Conservation (phyloP, 331 rosid genomes). For the Malus hybrid region DNA sequence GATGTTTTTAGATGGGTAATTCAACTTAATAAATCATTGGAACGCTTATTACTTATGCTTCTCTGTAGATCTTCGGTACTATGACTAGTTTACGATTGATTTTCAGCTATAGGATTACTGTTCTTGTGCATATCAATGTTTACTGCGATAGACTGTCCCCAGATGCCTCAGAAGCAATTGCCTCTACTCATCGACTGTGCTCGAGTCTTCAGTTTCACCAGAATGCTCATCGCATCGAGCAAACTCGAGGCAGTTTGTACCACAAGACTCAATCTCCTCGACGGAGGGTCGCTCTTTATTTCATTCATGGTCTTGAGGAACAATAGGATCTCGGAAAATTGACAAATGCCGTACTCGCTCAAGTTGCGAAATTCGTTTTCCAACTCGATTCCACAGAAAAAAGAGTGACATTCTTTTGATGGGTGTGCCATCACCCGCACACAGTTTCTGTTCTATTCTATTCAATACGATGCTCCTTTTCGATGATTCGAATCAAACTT, state of each 20-base stretch:
- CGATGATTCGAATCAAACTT: too few species aligned
- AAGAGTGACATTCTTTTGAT: conserved; percentile 13
- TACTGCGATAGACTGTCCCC: conserved; percentile 29
- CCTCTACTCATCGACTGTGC: conserved; percentile 60
- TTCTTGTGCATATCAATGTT: conserved; percentile 1
- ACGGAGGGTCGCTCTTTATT: conserved; percentile 30
- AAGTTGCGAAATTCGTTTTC: conserved; percentile 48
- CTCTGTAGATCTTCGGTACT: background rate
- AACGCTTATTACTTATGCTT: background rate
- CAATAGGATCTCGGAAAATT: conserved; percentile 49
- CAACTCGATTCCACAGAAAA: conserved; percentile 43
- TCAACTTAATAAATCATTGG: background rate
- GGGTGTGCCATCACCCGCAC: conserved; percentile 27
- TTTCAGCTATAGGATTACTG: background rate
- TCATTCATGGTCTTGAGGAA: conserved; percentile 35
- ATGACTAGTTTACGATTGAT: background rate
- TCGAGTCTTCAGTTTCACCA: conserved; percentile 57
- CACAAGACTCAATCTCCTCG: conserved; percentile 28
- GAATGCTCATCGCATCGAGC: conserved; percentile 61
- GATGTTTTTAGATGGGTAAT: background rate
- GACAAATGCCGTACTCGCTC: conserved; percentile 49
- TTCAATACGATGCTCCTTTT: too few species aligned
- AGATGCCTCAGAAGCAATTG: conserved; percentile 50
- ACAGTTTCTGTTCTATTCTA: conserved; percentile 52
- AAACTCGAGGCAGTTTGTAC: conserved; percentile 76